Base-by-base conservation (phyloP, 2,329 filamentous ascomycete genomes). In the Colletotrichum ledebouriae region DNA sequence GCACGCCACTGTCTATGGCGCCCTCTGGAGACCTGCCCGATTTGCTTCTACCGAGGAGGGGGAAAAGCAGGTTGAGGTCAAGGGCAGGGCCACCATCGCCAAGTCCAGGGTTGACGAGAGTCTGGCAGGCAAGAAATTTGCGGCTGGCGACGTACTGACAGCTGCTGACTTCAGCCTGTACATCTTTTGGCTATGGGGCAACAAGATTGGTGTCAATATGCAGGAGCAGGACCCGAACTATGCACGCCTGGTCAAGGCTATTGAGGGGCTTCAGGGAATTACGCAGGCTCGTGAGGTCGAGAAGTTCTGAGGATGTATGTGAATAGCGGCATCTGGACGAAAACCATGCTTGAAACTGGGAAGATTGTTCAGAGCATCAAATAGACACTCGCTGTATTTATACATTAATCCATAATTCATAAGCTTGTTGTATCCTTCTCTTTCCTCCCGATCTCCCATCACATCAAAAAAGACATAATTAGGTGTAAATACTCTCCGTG, bases 401-500 rank as follows among this genome's bases (percentile, higher is more conserved):
- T 49, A 50, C 63, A 67, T 67, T 67, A 67, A 55, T 63, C 39
- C 34, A 60, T 59, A 50, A 44, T 52, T 63, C 22, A 20, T 67
- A 58, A 17, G 34, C 11, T 6, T 34, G n/a, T 33, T 5, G 20
- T 22, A 9, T 22, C 29, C 34, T 4, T 37, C 37, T 41, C 62
- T 47, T 46, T 39, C 29, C 34, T 34, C 53, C 44, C 58, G 25
- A 87, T 70, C 76, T 87, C 2, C 81, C 87, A 11, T 79, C 87
- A 6, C 11, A n/a, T 84, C 88, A 77, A 20, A 15, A 41, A 3
- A 20, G 6, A 1, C 6, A 25, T 1, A 22, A 39, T 78, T 73
- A 94, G 6, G 92, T 92, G 77, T 93, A 96, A 70, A 97, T 88
- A 86, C 92, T 94, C 84, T 98, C 94, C 0, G 95, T 98, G 75